A percentile compares a stretch with the other conserved stretches of the same genome.
These are phyloP conservation scores for Fusarium gaditjirri DNA, from an alignment of 2,329 filamentous ascomycete genomes.

Conservation along the genomic window DNA sequence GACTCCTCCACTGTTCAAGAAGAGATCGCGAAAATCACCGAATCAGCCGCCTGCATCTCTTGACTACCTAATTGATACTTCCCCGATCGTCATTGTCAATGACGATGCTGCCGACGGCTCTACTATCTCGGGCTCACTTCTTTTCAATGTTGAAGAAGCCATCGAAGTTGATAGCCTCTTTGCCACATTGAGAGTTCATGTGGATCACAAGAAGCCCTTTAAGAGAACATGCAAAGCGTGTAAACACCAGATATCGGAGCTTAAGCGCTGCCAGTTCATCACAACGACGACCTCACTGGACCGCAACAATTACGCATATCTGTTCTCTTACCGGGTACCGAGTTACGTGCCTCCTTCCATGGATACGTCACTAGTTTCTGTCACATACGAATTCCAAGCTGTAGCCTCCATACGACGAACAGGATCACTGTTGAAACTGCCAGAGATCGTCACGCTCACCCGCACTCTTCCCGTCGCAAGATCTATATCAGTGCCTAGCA, in stretches of 20 bases:
- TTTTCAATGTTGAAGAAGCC: background rate
- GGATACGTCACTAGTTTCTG: slow-evolving; percentile 74
- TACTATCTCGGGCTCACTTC: slow-evolving; percentile 11
- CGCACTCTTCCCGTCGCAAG: slow-evolving; percentile 79
- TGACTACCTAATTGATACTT: slow-evolving; percentile 14
- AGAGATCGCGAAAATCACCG: background rate
- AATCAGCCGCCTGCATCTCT: background rate
- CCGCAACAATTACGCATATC: slow-evolving; percentile 62
- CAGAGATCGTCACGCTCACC: slow-evolving; percentile 67
- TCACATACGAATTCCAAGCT: slow-evolving; percentile 82
- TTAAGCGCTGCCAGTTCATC: slow-evolving; percentile 31
- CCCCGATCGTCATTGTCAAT: slow-evolving; percentile 6
- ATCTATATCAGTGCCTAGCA: slow-evolving; percentile 75
- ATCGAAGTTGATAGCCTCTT: slow-evolving; percentile 19
- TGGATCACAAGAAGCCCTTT: slow-evolving; percentile 22
- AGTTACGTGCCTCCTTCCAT: slow-evolving; percentile 85
- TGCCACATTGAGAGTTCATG: background rate
- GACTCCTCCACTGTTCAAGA: background rate
- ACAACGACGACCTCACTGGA: background rate
- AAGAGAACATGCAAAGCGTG: slow-evolving; percentile 27
- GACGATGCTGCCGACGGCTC: background rate
- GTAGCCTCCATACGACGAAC: slow-evolving; percentile 68
- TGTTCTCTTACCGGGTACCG: slow-evolving; percentile 85
- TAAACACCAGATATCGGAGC: slow-evolving; percentile 23
- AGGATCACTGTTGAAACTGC: slow-evolving; percentile 46